Conservation (phyloP, 495 filamentous ascomycete species). For the Penicillium longicatenatum region DNA sequence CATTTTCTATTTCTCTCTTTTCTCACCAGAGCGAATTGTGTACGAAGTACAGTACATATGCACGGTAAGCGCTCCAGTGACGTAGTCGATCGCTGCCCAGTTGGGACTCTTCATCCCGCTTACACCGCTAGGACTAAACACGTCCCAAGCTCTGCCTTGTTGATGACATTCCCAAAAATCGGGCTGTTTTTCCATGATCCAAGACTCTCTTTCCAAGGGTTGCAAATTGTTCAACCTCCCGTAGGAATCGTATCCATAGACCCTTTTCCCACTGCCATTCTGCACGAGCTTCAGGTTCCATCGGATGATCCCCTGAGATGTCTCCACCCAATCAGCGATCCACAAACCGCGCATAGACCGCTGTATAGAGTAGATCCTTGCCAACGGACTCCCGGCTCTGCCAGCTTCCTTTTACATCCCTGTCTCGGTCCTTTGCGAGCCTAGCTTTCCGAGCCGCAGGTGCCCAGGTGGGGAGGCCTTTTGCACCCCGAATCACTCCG, state of each 20-base stretch:
- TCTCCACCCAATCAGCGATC: slow-evolving; percentile 3
- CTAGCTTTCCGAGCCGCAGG: slow-evolving; percentile 22
- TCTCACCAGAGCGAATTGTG: no score
- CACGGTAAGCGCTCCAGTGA: slow-evolving; percentile 16
- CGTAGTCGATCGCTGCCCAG: slow-evolving; percentile 28
- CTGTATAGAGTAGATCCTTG: neutral
- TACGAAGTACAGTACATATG: no score
- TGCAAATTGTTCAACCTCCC: neutral
- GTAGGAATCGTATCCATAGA: no score
- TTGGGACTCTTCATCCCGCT: slow-evolving; percentile 10
- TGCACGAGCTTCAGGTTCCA: neutral
- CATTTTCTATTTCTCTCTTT: neutral
- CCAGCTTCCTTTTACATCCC: slow-evolving; percentile 18
- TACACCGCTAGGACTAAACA: slow-evolving; percentile 14
- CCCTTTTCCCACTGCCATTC: neutral
- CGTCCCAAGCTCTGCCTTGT: neutral
- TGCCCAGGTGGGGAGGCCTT: slow-evolving; percentile 1
- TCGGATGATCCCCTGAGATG: neutral
- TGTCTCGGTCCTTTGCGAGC: slow-evolving; percentile 22
- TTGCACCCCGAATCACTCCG: neutral
- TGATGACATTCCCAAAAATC: neutral
- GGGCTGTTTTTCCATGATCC: neutral
- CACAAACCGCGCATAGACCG: neutral
- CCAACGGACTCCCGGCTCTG: slow-evolving; percentile 11
- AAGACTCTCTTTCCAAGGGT: neutral